Percentiles rank a stretch among this genome's conserved stretches.
Evolutionary conservation across 2,329 filamentous ascomycete species (phyloP).

Genomic region (Fusarium nurragi): DNA sequence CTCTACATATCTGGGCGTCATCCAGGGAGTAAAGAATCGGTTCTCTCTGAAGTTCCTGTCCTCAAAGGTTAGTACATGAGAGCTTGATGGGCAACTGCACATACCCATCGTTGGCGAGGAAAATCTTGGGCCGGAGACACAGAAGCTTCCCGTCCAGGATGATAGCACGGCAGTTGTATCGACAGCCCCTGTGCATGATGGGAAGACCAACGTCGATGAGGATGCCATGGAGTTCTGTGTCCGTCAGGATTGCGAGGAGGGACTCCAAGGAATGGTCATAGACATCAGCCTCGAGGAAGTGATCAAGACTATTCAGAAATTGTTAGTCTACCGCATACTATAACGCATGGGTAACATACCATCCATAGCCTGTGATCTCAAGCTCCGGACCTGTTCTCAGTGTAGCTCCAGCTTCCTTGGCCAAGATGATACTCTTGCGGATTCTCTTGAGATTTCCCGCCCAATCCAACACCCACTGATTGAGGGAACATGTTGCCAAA

Average conservation of each 20-base stretch:
- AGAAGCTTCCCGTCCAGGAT: constrained; percentile 70
- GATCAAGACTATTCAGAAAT: constrained; percentile 62
- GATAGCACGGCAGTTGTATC: constrained; percentile 53
- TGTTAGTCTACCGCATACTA: neutral
- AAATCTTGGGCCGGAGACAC: constrained; percentile 76
- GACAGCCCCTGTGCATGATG: constrained; percentile 53
- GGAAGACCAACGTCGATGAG: constrained; percentile 50
- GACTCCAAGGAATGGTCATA: constrained; percentile 48
- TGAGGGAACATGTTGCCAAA: constrained; percentile 51
- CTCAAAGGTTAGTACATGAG: neutral
- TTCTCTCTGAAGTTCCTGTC: constrained; percentile 50
- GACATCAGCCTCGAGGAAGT: constrained; percentile 63
- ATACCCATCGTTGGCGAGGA: constrained; percentile 72
- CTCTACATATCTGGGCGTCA: constrained; percentile 48
- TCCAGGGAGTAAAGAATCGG: constrained; percentile 55
- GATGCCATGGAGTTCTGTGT: constrained; percentile 51
- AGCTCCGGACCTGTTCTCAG: constrained; percentile 69
- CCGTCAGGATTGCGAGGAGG: constrained; percentile 47
- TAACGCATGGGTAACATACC: neutral
- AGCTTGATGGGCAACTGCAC: neutral
- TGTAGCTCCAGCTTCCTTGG: constrained; percentile 69
- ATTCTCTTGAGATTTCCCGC: constrained; percentile 71
- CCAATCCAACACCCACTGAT: constrained; percentile 49
- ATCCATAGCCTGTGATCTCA: constrained; percentile 52
- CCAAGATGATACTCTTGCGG: constrained; percentile 66